Conservation (phyloP, 2,329 filamentous ascomycete genomes). For the Fusarium acutatum region DNA sequence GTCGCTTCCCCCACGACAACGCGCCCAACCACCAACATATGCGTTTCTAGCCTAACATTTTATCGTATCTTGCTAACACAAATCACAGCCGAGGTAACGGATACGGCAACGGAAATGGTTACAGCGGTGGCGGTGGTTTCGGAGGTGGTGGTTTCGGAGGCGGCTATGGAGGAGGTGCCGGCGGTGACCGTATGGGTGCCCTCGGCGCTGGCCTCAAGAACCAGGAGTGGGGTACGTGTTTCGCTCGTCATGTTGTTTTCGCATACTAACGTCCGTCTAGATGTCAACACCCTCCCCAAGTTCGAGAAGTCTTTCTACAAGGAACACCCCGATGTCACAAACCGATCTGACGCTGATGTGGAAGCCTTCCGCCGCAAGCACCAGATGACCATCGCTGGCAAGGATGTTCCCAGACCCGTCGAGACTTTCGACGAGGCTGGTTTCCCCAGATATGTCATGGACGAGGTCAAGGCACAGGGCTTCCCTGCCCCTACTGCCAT, state of each 20-base stretch:
- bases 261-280: conserved; percentile 56
- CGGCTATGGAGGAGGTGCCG: conserved; percentile 63
- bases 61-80: conserved; percentile 47
- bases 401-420: conserved; percentile 88
- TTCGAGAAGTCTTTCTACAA: conserved; percentile 99
- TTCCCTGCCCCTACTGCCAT: conserved; percentile 95
- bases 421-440: conserved; percentile 98
- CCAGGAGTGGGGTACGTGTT: conserved; percentile 84
- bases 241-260: conserved; percentile 32
- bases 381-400: conserved; percentile 83
- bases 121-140: conserved; percentile 49
- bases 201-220: conserved; percentile 88
- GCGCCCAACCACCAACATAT: conserved; percentile 10
- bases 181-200: conserved; percentile 93
- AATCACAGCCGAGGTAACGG: conserved; percentile 56
- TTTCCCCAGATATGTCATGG: conserved; percentile 97
- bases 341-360: conserved; percentile 80
- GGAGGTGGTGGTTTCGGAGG: conserved; percentile 50
- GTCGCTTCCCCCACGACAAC: conserved; percentile 12
- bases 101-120: conserved; percentile 51
- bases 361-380: conserved; percentile 87
- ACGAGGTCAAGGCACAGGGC: conserved; percentile 97
- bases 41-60: conserved; percentile 1
- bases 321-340: conserved; percentile 82
- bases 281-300: conserved; percentile 82